Conservation (phyloP, 805 yeast species). For the Candida chilensis region DNA sequence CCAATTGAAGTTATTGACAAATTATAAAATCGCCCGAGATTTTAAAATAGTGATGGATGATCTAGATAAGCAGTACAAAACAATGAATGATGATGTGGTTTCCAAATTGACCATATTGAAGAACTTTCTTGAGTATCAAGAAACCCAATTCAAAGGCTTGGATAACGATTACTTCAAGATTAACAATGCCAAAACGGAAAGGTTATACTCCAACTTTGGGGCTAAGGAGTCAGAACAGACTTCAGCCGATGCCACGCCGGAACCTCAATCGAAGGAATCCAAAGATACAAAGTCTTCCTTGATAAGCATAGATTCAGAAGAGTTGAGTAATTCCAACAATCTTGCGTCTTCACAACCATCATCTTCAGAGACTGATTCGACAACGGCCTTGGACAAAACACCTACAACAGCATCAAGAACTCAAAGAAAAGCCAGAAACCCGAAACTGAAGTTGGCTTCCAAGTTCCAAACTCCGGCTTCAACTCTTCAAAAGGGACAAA, state of each 20-base stretch:
- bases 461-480: background rate
- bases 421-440: background rate
- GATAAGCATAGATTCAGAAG: slow-evolving; percentile 14
- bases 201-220: background rate
- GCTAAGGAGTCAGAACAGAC: background rate
- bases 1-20: slow-evolving; percentile 16
- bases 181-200: slow-evolving; percentile 3
- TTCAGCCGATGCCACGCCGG: background rate
- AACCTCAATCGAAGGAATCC: background rate
- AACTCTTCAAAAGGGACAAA: background rate
- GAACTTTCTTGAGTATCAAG: slow-evolving; percentile 27
- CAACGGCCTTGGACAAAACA: background rate
- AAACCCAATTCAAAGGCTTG: slow-evolving; percentile 13
- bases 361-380: background rate
- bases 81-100: slow-evolving; percentile 14
- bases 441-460: background rate
- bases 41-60: slow-evolving; percentile 24
- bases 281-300: slow-evolving; percentile 8
- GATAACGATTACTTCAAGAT: slow-evolving; percentile 11
- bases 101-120: slow-evolving; percentile 27
- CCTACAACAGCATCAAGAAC: background rate
- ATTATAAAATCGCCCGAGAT: slow-evolving; percentile 20
- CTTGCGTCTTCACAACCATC: background rate
- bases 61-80: slow-evolving; percentile 21
- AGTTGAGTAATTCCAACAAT: slow-evolving; percentile 5